These are phyloP conservation scores for Aureobasidium zeae DNA, from an alignment of 2,329 filamentous ascomycete genomes.

Conservation along the genomic window DNA sequence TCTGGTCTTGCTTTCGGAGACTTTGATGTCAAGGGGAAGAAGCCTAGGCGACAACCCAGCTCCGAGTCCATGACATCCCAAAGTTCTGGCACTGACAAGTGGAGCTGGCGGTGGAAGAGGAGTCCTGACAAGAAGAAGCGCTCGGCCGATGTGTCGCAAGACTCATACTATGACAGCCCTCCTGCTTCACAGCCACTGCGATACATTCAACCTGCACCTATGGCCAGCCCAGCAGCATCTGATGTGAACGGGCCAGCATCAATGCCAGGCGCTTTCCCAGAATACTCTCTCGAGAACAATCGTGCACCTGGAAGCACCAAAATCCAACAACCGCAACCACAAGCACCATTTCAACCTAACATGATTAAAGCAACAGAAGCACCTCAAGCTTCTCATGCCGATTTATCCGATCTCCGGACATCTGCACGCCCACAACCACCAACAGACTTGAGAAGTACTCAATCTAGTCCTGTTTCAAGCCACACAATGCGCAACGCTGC, in stretches of 20 bases:
- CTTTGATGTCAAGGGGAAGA: slow-evolving; percentile 28
- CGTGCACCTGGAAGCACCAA: slow-evolving; percentile 50
- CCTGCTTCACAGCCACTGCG: slow-evolving; percentile 46
- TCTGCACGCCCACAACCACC: slow-evolving; percentile 24
- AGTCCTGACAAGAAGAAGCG: slow-evolving; percentile 34
- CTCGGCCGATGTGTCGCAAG: background rate
- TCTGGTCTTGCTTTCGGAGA: slow-evolving; percentile 55
- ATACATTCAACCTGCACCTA: slow-evolving; percentile 57
- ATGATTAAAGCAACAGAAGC: slow-evolving; percentile 48
- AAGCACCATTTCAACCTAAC: slow-evolving; percentile 51
- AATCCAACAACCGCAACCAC: slow-evolving; percentile 78
- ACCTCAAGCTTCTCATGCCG: slow-evolving; percentile 32
- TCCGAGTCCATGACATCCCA: slow-evolving; percentile 45
- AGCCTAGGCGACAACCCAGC: slow-evolving; percentile 35
- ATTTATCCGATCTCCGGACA: slow-evolving; percentile 33
- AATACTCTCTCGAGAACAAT: no score
- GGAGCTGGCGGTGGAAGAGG: slow-evolving; percentile 53
- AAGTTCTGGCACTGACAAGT: slow-evolving; percentile 46
- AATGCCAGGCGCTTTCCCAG: slow-evolving; percentile 26
- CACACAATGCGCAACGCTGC: slow-evolving; percentile 31
- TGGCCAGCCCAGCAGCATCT: slow-evolving; percentile 54
- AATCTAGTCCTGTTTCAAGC: slow-evolving; percentile 23
- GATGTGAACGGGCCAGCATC: slow-evolving; percentile 39
- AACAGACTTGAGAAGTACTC: slow-evolving; percentile 22
- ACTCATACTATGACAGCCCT: background rate